Base-by-base conservation (phyloP, 345 rosid genomes). In the Clarkia xantiana region DNA sequence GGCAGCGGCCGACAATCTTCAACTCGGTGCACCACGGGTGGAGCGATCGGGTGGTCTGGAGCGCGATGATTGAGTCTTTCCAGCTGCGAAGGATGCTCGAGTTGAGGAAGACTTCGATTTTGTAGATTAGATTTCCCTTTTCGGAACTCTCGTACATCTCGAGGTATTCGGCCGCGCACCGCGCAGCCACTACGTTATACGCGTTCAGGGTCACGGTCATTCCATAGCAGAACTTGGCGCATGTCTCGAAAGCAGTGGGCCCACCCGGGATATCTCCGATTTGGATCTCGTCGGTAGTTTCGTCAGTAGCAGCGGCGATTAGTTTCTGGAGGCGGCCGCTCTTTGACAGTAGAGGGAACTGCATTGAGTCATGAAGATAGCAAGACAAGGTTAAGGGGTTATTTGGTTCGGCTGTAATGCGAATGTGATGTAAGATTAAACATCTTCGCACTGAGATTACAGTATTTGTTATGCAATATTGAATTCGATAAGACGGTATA, bases 161-260 rank as follows among this genome's bases (percentile, higher is more conserved):
- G 1, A 82, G 74, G 73, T 77, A 82, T 36, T 82, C 87, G 0
- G 94, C 94, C 6, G 87, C 95, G 58, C 97, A 89, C 18, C 87
- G 77, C 44, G 80, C 84, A 3, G 86, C 85, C 14, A 80, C 87
- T 10, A 82, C 90, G 61, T 85, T 82, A 73, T 82, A 85, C 2
- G 95, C 84, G 14, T 82, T 85, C 61, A 89, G 87, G 10, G 95
- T 85, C 47, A 89, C 95, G 0, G 73, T 73, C 82, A 89, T 85
- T 11, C 95, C 95, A 41, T 89, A 89, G 67, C 95, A 89, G 66
- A 89, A 89, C 54, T 89, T 89, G 3, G 83, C 85, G 54, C 97
- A 85, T 53, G 79, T 67, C 59, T 89, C 97, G 49, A 89, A 85
- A 18, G 90, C 85, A 29, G 69, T 69, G 18, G 85, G 87, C 10